A percentile compares a stretch with the other conserved stretches of the same genome.
These are phyloP conservation scores for Litchi chinensis DNA, from an alignment of 345 rosid species.

Conservation along the genomic window DNA sequence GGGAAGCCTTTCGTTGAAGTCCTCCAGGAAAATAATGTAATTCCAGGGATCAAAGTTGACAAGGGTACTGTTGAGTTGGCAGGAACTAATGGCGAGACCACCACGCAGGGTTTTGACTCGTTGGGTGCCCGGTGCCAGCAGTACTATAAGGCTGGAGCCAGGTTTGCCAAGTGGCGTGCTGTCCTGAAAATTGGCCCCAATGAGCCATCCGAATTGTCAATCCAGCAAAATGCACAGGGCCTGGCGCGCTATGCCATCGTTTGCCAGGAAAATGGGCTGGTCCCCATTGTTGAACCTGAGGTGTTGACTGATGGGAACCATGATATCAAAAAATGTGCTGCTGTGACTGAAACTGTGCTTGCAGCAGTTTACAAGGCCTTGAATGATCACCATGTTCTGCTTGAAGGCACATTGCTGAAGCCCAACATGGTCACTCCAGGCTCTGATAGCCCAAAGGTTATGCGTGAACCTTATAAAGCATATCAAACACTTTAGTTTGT, in stretches of 20 bases:
- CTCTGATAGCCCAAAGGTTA: constrained; percentile 85
- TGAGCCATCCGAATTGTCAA: constrained; percentile 78
- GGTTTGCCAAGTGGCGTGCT: constrained; percentile 98
- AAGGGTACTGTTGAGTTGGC: constrained; percentile 87
- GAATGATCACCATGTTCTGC: constrained; percentile 92
- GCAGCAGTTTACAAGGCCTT: constrained; percentile 92
- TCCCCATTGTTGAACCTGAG: constrained; percentile 94
- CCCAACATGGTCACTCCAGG: constrained; percentile 99
- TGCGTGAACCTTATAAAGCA: neutral
- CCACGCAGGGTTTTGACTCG: constrained; percentile 91
- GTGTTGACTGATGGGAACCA: constrained; percentile 82
- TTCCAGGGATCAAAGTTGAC: constrained; percentile 96
- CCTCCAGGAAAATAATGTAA: constrained; percentile 74
- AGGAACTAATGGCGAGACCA: constrained; percentile 87
- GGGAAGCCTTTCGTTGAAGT: constrained; percentile 86
- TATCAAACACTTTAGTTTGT: neutral
- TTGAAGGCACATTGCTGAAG: constrained; percentile 93
- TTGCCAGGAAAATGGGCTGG: constrained; percentile 94
- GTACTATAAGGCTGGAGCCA: constrained; percentile 91
- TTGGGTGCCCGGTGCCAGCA: constrained; percentile 79
- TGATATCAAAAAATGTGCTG: constrained; percentile 82
- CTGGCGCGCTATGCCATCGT: constrained; percentile 93
- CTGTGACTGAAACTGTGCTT: constrained; percentile 78
- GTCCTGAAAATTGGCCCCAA: constrained; percentile 85
- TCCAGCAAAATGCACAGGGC: constrained; percentile 93